Conservation (phyloP, 768 basidiomycete species). For the Lentinula detonsa region DNA sequence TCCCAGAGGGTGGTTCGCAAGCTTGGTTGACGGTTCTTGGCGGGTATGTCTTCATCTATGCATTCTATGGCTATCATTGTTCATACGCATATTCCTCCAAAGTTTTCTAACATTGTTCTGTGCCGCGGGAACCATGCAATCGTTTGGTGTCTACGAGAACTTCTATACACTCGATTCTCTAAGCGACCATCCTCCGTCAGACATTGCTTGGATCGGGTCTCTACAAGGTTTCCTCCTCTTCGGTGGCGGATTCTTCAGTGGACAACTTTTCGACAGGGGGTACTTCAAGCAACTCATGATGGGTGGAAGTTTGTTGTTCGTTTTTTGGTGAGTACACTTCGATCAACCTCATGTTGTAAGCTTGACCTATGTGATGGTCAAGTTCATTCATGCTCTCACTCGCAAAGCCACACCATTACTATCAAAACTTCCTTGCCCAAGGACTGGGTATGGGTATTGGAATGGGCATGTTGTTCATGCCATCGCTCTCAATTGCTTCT, state of each 20-base stretch:
- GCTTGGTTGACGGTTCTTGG: slow-evolving; percentile 11
- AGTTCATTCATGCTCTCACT: slow-evolving; percentile 28
- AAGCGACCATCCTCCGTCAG: not conserved
- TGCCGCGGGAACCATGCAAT: slow-evolving; percentile 6
- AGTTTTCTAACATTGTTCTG: slow-evolving; percentile 3
- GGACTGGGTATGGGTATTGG: slow-evolving; percentile 23
- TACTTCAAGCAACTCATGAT: slow-evolving; percentile 7
- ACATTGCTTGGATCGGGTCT: slow-evolving; percentile 7
- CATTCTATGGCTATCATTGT: not conserved
- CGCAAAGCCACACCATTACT: slow-evolving; percentile 24
- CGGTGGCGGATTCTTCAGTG: slow-evolving; percentile 5
- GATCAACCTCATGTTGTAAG: not conserved
- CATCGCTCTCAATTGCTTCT: slow-evolving; percentile 31
- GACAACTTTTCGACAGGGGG: slow-evolving; percentile 9
- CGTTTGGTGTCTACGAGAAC: slow-evolving; percentile 6
- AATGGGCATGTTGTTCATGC: slow-evolving; percentile 27
- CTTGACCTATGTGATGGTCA: slow-evolving; percentile 9
- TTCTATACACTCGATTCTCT: slow-evolving; percentile 3
- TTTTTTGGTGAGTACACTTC: slow-evolving; percentile 5
- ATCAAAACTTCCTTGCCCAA: slow-evolving; percentile 18
- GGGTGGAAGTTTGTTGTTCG: slow-evolving; percentile 1
- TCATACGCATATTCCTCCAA: not conserved
- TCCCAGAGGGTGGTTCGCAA: slow-evolving; percentile 13
- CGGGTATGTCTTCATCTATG: slow-evolving; percentile 5
- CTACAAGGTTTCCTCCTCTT: slow-evolving; percentile 5